Evolutionary conservation across 1,139 yeast species (phyloP).

Genomic region (Geotrichum bryndzae): DNA sequence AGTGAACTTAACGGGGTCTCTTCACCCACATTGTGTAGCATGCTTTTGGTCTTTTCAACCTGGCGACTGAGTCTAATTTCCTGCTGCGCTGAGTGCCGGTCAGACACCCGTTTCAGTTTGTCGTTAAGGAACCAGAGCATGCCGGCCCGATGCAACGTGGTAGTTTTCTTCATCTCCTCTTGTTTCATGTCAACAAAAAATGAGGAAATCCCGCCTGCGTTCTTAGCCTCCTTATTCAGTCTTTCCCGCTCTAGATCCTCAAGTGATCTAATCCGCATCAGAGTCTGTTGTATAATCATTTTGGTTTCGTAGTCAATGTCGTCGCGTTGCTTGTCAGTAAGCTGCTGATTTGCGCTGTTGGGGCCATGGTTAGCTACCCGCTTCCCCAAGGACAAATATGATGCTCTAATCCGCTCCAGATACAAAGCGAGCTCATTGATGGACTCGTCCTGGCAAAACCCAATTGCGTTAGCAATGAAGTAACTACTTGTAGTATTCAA

Average conservation of each 20-base stretch:
- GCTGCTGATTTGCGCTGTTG: constrained; percentile 8
- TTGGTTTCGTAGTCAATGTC: constrained; percentile 40
- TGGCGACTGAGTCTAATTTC: constrained; percentile 35
- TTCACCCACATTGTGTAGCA: constrained; percentile 22
- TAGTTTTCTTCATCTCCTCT: constrained; percentile 27
- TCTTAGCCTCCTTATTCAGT: constrained; percentile 7
- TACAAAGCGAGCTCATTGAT: constrained; percentile 24
- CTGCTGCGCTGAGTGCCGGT: constrained; percentile 36
- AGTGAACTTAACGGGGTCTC: constrained; percentile 17
- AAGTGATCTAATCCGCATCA: constrained; percentile 33
- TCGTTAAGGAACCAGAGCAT: constrained; percentile 34
- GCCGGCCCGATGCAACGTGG: constrained; percentile 33
- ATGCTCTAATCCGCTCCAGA: constrained; percentile 29
- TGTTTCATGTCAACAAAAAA: constrained; percentile 15
- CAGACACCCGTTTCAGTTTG: constrained; percentile 32
- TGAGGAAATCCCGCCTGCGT: constrained; percentile 3
- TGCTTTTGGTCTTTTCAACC: constrained; percentile 31
- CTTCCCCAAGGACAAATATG: constrained; percentile 29
- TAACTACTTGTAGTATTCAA: background rate
- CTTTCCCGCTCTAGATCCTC: constrained; percentile 31
- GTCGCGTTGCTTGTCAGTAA: constrained; percentile 39
- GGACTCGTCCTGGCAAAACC: constrained; percentile 16
- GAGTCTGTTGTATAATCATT: constrained; percentile 35
- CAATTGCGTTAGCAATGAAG: background rate
- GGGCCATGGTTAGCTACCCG: constrained; percentile 7